Evolutionary conservation across 73 alveolate genomes (phyloP).

Genomic region (Stentor coeruleus): DNA sequence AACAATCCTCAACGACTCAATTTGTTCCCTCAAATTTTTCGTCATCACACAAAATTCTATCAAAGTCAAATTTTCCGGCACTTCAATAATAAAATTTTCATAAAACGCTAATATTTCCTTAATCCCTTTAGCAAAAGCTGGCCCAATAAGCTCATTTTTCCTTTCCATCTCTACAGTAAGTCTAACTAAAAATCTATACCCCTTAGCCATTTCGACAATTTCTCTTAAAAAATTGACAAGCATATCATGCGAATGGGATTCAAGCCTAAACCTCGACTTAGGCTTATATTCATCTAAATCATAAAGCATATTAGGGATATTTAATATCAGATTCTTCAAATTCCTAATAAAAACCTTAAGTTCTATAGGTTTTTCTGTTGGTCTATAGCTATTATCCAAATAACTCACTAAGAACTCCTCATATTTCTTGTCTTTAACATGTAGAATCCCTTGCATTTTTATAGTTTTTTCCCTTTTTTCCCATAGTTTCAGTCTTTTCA

Average conservation of each 20-base stretch:
- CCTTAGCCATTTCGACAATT: not conserved
- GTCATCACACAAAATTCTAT: not conserved
- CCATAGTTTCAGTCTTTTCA: not conserved
- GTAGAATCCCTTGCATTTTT: not conserved
- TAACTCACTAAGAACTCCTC: not conserved
- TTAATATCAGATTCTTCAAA: not conserved
- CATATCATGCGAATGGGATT: not conserved
- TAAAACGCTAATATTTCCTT: not conserved
- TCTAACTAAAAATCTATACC: not conserved
- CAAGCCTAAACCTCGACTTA: slow-evolving; percentile 3
- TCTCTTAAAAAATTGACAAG: not conserved
- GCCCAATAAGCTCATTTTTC: not conserved
- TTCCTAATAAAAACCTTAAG: not conserved
- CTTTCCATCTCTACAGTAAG: not conserved
- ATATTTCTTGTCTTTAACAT: not conserved
- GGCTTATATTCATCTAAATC: not conserved
- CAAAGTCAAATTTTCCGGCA: not conserved
- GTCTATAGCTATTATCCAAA: not conserved
- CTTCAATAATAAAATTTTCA: not conserved
- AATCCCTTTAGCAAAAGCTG: not conserved
- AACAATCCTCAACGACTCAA: slow-evolving; percentile 2
- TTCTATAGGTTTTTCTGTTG: not conserved
- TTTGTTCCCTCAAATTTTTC: not conserved
- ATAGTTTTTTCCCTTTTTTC: not conserved
- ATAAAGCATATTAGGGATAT: not conserved